phyloP scores from a whole-genome alignment of 139 green algal genomes.

The Coelastrella sp. region DNA sequence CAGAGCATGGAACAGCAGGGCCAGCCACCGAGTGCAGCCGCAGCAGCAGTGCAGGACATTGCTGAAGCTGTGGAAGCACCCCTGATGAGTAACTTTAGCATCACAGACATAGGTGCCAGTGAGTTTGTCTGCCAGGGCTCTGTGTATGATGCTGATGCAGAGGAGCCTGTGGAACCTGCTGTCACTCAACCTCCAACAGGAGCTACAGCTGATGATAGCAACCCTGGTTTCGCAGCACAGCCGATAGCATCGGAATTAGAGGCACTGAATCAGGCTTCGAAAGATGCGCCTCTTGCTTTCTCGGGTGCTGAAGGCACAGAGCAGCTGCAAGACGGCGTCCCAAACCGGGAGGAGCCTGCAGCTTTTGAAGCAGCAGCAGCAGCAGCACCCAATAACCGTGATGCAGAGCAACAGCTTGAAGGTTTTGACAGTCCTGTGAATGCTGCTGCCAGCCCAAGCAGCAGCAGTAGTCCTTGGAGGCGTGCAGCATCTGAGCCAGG shows the following conservation, averaged over 20 bases:
- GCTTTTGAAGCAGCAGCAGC: neutral
- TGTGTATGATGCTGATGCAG: neutral
- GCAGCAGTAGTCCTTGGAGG: slow-evolving; percentile 15
- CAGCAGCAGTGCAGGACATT: neutral
- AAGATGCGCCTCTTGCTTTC: too few species aligned
- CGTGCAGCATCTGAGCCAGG: neutral
- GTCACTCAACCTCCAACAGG: neutral
- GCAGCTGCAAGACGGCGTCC: too few species aligned
- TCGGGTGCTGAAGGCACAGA: too few species aligned
- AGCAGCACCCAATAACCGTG: neutral
- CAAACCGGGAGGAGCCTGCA: too few species aligned
- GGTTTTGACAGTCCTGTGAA: neutral
- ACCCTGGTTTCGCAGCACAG: neutral
- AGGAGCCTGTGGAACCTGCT: neutral
- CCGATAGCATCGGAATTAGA: too few species aligned
- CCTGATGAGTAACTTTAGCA: neutral
- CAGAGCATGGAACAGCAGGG: neutral
- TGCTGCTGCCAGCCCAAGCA: neutral
- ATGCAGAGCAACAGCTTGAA: neutral
- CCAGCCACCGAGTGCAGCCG: neutral
- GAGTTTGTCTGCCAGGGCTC: slow-evolving; percentile 26
- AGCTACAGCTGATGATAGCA: neutral
- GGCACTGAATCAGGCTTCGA: too few species aligned
- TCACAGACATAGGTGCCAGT: neutral
- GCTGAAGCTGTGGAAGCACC: neutral